Base-by-base conservation (phyloP, 768 basidiomycete genomes). In the Podaxis sp. region DNA sequence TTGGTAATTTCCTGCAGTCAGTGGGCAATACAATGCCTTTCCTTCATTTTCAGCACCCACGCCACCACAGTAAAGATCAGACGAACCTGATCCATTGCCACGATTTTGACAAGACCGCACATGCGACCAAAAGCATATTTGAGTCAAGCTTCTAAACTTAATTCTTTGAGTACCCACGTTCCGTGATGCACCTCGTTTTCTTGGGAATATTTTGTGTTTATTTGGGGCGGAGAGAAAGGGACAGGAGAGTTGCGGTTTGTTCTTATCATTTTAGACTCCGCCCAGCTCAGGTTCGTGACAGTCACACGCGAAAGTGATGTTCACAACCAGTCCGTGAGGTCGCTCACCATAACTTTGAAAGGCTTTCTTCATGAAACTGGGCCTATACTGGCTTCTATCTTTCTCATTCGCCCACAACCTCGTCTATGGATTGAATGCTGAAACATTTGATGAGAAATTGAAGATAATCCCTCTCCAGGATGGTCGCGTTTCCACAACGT, bases 401-500 rank as follows among this genome's bases (percentile, higher is more conserved):
- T 47, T 57, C 21, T 51, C 40, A 21, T 11, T 32, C 5, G 4
- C 18, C 61, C 69, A 27, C 52, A 61, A 52, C 57, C 65, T 23
- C 64, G 69, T 60, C 27, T 67, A 57, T 37, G 66, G 61, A 11
- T 59, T 62, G 11, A 42, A 51, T 37, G n/a, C 52, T 2, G 86
- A 88, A 72, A 66, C 72, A 23, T 87, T 87, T 62, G 67, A 79
- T 51, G 82, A 84, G 66, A 63, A 75, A 50, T 68, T 84, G 14
- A 67, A 70, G 7, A 68, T 84, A 35, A 74, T 71, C 40, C 69
- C 92, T 0, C 80, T 97, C 36, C 76, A 80, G 5, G 91, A 98
- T 70, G 96, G 95, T 53, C 90, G 87, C 69, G 85, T 98, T 40
- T 81, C 84, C 0, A 82, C 93, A 1, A 80, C 81, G 32, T 97